phyloP scores from a whole-genome alignment of 352 stramenopile species.

The Globisporangium acanthophoron region DNA sequence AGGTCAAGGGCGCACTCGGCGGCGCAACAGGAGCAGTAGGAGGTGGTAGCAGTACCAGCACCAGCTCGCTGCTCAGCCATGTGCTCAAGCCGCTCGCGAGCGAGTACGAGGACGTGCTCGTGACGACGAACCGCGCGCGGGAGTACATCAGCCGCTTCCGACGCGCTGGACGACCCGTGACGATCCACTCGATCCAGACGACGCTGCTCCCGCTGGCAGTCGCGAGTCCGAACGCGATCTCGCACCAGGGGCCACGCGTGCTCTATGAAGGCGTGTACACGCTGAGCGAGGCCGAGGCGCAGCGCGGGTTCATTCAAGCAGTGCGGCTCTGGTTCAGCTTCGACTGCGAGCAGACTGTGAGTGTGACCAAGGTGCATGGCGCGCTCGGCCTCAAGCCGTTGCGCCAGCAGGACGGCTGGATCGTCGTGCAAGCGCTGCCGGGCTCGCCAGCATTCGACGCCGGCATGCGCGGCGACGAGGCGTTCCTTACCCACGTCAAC shows the following conservation, averaged over 20 bases:
- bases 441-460: conserved; percentile 63
- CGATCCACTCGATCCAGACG: conserved; percentile 66
- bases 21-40: conserved; percentile 1
- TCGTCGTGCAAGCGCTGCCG: conserved; percentile 64
- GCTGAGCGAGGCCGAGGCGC: conserved; percentile 37
- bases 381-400: conserved; percentile 62
- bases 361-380: conserved; percentile 70
- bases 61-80: conserved; percentile 6
- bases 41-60: neutral
- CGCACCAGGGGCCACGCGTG: conserved; percentile 41
- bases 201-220: conserved; percentile 51
- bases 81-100: conserved; percentile 25
- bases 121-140: conserved; percentile 53
- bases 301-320: conserved; percentile 57
- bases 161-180: conserved; percentile 43
- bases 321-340: conserved; percentile 81
- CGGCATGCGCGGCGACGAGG: conserved; percentile 64
- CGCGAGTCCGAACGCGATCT: conserved; percentile 60
- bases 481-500: conserved; percentile 80
- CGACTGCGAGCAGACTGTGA: conserved; percentile 72
- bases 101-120: conserved; percentile 63
- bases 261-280: conserved; percentile 65
- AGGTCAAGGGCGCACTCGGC: conserved; percentile 5
- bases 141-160: conserved; percentile 69
- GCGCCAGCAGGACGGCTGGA: conserved; percentile 71